Evolutionary conservation across 805 yeast species (phyloP).

Genomic region (Saccharomycopsis fodiens): DNA sequence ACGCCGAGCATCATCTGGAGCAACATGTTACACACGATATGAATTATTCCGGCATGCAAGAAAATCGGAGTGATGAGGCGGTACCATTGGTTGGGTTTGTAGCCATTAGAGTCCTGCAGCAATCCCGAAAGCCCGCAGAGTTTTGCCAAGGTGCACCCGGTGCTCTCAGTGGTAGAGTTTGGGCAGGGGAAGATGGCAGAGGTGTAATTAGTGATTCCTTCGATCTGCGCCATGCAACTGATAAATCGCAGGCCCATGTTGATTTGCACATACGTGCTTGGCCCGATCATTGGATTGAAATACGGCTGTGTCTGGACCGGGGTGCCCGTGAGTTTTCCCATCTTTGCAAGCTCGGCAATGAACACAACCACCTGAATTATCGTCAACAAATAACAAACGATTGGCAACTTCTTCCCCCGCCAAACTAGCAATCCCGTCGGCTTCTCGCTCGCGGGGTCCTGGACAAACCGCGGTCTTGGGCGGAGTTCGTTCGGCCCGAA

Average conservation of each 20-base stretch:
- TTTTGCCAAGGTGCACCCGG: slow-evolving; percentile 49
- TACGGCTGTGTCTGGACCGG: slow-evolving; percentile 63
- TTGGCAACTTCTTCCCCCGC: slow-evolving; percentile 18
- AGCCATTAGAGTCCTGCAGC: slow-evolving; percentile 25
- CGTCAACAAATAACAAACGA: slow-evolving; percentile 28
- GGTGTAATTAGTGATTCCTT: slow-evolving; percentile 41
- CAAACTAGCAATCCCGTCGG: slow-evolving; percentile 14
- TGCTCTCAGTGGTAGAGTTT: slow-evolving; percentile 47
- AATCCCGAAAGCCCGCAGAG: slow-evolving; percentile 56
- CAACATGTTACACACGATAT: slow-evolving; percentile 54
- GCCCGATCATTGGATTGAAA: slow-evolving; percentile 76
- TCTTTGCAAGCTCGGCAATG: slow-evolving; percentile 49
- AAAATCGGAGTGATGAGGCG: slow-evolving; percentile 63
- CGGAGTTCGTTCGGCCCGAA: slow-evolving; percentile 17
- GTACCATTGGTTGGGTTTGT: slow-evolving; percentile 59
- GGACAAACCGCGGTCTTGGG: slow-evolving; percentile 10
- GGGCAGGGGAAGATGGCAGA: slow-evolving; percentile 55
- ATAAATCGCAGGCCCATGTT: slow-evolving; percentile 65
- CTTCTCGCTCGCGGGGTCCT: slow-evolving; percentile 5
- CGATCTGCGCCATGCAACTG: slow-evolving; percentile 58
- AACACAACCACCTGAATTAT: slow-evolving; percentile 47
- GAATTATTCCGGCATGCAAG: slow-evolving; percentile 67
- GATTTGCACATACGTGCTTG: slow-evolving; percentile 57
- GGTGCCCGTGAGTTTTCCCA: slow-evolving; percentile 53
- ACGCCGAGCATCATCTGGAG: slow-evolving; percentile 57